These are phyloP conservation scores for Rhodofomes roseus DNA, from an alignment of 1,284 basidiomycete species.

Conservation along the genomic window DNA sequence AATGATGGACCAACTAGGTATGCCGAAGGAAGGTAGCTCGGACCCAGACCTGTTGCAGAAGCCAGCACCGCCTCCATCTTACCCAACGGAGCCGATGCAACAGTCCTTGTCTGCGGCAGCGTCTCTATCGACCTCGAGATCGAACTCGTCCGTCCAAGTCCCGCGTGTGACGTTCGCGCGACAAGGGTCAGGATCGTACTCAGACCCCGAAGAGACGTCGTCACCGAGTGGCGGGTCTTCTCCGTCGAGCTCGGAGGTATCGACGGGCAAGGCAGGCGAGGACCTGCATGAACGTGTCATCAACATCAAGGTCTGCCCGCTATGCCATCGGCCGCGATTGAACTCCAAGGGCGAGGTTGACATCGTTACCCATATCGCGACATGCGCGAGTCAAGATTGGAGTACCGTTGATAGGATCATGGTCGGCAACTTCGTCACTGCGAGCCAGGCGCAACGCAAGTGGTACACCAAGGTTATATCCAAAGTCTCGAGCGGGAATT, in stretches of 20 bases:
- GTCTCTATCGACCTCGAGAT: conserved; percentile 6
- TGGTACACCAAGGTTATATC: conserved; percentile 90
- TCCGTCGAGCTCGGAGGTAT: conserved; percentile 13
- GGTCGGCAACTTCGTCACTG: conserved; percentile 95
- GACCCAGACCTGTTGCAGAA: conserved; percentile 18
- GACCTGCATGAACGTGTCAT: conserved; percentile 84
- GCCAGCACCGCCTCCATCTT: conserved; percentile 20
- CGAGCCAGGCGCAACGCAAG: conserved; percentile 94
- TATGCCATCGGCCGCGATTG: conserved; percentile 87
- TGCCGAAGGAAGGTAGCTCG: conserved; percentile 17
- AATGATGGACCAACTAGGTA: conserved; percentile 24
- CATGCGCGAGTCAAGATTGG: conserved; percentile 95
- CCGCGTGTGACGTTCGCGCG: conserved; percentile 17
- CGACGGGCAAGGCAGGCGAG: conserved; percentile 23
- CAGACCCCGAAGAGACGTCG: conserved; percentile 43
- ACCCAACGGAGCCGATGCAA: conserved; percentile 43
- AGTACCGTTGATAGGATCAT: conserved; percentile 83
- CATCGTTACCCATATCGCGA: conserved; percentile 89
- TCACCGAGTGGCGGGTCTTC: conserved; percentile 22
- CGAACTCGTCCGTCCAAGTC: neutral
- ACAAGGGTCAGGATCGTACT: conserved; percentile 34
- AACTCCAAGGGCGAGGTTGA: conserved; percentile 88
- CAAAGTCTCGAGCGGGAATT: conserved; percentile 83
- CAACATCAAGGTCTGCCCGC: conserved; percentile 90
- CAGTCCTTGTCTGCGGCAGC: conserved; percentile 34